Conservation (phyloP, 2,329 filamentous ascomycete genomes). For the Colletotrichum horii region DNA sequence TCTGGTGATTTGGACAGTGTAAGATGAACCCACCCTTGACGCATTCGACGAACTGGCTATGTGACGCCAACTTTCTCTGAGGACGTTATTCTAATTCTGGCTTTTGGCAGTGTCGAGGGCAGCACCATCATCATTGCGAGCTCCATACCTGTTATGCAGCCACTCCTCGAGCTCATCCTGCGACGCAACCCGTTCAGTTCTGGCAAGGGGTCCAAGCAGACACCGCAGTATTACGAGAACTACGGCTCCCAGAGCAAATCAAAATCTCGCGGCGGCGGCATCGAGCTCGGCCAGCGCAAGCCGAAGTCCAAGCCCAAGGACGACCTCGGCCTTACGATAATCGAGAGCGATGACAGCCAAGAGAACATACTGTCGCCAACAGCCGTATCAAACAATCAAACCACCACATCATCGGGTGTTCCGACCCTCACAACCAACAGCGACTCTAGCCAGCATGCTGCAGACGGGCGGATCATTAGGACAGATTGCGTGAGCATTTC, state of each 20-base stretch:
- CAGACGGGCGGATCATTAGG: not conserved
- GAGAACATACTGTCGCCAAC: constrained; percentile 5
- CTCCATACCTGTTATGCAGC: constrained; percentile 38
- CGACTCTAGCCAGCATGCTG: not conserved
- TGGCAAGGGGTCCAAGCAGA: not conserved
- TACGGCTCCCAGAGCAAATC: not conserved
- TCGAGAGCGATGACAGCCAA: constrained; percentile 15
- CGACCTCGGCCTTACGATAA: constrained; percentile 14
- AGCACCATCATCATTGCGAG: constrained; percentile 39
- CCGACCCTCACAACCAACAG: not conserved
- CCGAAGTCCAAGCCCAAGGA: not conserved
- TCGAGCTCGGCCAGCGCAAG: constrained; percentile 6
- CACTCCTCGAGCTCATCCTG: constrained; percentile 24
- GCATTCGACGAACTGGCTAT: not conserved
- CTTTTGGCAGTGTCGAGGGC: constrained; percentile 31
- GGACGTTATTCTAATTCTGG: not conserved
- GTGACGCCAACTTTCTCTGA: not conserved
- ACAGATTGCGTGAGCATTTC: not conserved
- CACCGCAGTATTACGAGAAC: not conserved
- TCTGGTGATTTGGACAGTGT: constrained; percentile 51
- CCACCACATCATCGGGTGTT: not conserved
- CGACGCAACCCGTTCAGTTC: constrained; percentile 1
- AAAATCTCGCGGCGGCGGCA: not conserved
- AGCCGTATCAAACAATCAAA: not conserved
- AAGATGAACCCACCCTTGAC: constrained; percentile 12